A percentile compares a stretch with the other conserved stretches of the same genome.
phyloP scores from a whole-genome alignment of 331 rosid genomes.

The Acacia concinna region DNA sequence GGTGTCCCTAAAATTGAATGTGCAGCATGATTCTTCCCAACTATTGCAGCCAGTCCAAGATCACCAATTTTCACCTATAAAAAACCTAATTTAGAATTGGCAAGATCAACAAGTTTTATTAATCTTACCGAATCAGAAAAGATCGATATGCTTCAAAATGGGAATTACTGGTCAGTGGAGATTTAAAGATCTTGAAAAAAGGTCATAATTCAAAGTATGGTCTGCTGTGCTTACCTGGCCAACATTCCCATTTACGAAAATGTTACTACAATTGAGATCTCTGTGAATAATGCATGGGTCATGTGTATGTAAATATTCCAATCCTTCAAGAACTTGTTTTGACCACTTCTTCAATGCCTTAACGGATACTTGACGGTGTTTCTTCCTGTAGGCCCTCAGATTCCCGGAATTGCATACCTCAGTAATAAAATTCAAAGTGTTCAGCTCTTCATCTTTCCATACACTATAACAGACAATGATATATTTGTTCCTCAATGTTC shows the following conservation, averaged over 20 bases:
- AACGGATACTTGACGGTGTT: slow-evolving; percentile 76
- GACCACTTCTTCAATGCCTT: slow-evolving; percentile 97
- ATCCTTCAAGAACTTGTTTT: slow-evolving; percentile 86
- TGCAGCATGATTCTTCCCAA: slow-evolving; percentile 80
- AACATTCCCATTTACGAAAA: slow-evolving; percentile 81
- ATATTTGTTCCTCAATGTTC: slow-evolving; percentile 61
- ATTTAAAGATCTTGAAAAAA: not conserved
- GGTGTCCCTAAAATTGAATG: slow-evolving; percentile 91
- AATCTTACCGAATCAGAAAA: not conserved
- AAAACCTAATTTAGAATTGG: slow-evolving; percentile 5
- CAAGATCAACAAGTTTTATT: not conserved
- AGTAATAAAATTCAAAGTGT: slow-evolving; percentile 74
- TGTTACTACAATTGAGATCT: slow-evolving; percentile 95
- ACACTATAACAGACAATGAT: slow-evolving; percentile 80
- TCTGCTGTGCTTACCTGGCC: slow-evolving; percentile 60
- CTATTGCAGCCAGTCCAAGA: slow-evolving; percentile 88
- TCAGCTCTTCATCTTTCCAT: slow-evolving; percentile 68
- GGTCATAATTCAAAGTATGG: not conserved
- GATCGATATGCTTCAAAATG: not conserved
- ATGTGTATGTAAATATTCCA: slow-evolving; percentile 87
- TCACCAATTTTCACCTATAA: slow-evolving; percentile 83
- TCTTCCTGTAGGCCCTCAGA: slow-evolving; percentile 81
- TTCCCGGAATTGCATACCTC: slow-evolving; percentile 90
- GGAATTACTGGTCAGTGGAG: not conserved
- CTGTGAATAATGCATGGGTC: slow-evolving; percentile 94